These are phyloP conservation scores for Agaricus blazei DNA, from an alignment of 768 basidiomycete genomes.

Conservation along the genomic window DNA sequence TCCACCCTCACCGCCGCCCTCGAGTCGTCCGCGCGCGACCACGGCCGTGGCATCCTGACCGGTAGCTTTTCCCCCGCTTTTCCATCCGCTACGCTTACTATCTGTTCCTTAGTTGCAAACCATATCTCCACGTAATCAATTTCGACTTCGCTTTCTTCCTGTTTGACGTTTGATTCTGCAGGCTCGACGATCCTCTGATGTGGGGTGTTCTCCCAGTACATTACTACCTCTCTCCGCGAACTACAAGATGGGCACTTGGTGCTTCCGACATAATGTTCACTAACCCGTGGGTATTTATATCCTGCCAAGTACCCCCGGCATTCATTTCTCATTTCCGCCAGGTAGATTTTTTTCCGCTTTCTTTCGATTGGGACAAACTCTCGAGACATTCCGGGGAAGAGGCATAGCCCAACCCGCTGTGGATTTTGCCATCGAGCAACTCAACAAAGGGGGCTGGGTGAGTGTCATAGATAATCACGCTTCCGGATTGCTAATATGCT, in stretches of 20 bases:
- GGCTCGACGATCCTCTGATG: constrained; percentile 77
- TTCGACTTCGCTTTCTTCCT: not conserved
- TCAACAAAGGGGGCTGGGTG: constrained; percentile 87
- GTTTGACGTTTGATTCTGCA: constrained; percentile 20
- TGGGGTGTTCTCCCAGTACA: constrained; percentile 80
- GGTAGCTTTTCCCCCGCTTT: constrained; percentile 34
- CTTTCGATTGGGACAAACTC: constrained; percentile 84
- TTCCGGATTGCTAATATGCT: not conserved
- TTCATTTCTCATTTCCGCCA: constrained; percentile 19
- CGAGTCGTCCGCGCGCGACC: constrained; percentile 34
- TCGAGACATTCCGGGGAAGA: constrained; percentile 88
- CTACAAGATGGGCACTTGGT: constrained; percentile 87
- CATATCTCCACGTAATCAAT: constrained; percentile 80
- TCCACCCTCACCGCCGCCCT: constrained; percentile 61
- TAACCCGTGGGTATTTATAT: constrained; percentile 59
- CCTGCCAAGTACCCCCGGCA: not conserved
- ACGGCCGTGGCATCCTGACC: constrained; percentile 67
- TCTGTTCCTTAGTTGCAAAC: constrained; percentile 64
- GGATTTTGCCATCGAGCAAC: constrained; percentile 72
- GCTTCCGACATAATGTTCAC: constrained; percentile 95
- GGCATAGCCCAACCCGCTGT: constrained; percentile 88
- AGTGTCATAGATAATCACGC: constrained; percentile 18
- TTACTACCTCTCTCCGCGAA: constrained; percentile 52
- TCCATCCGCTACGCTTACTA: constrained; percentile 6
- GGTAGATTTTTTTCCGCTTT: constrained; percentile 76